phyloP scores from a whole-genome alignment of 2,329 filamentous ascomycete genomes.

The Sclerotinia sclerotiorum region DNA sequence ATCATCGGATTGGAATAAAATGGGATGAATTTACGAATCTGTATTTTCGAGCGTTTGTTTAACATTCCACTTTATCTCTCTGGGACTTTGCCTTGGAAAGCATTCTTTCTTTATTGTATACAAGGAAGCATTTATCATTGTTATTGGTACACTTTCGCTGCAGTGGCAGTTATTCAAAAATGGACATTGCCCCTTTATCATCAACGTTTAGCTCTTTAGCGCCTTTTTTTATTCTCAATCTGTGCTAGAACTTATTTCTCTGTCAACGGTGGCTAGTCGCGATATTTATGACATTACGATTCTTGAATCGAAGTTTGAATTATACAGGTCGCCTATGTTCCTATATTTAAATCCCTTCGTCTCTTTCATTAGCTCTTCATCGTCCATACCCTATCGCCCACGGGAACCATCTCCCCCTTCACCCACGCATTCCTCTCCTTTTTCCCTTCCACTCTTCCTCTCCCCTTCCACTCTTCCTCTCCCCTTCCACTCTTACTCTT shows the following conservation, averaged over 20 bases:
- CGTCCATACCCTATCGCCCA: background rate
- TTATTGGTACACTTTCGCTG: background rate
- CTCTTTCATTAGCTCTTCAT: background rate
- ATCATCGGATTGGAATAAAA: background rate
- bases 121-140: background rate
- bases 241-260: background rate
- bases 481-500: too few relatives aligned
- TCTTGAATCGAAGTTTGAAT: too few relatives aligned
- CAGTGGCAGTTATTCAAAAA: slow-evolving; percentile 5
- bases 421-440: too few relatives aligned
- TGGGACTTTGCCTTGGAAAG: background rate
- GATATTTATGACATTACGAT: background rate
- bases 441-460: too few relatives aligned
- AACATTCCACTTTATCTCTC: background rate
- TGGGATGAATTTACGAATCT: background rate
- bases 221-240: background rate
- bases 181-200: background rate
- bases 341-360: background rate
- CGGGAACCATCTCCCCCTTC: too few relatives aligned
- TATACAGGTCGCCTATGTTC: background rate
- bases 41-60: background rate
- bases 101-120: background rate
- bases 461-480: too few relatives aligned
- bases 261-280: background rate
- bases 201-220: background rate